phyloP scores from a whole-genome alignment of 805 yeast species.

The Candida wancherniae region DNA sequence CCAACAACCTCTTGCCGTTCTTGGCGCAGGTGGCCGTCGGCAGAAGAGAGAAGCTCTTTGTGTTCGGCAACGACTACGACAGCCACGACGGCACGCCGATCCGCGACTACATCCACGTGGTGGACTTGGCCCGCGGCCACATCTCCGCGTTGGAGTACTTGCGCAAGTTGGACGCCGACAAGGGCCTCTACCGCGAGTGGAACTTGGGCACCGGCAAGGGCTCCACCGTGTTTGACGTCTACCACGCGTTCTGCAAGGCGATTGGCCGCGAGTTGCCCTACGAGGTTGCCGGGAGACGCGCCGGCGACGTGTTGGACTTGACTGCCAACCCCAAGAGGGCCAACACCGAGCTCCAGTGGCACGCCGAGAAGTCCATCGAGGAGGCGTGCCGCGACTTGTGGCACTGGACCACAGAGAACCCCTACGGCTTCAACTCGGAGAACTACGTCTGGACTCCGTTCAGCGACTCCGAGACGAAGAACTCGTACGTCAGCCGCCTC shows the following conservation, averaged over 20 bases:
- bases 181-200: slow-evolving; percentile 69
- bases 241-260: slow-evolving; percentile 58
- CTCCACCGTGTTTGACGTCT: slow-evolving; percentile 70
- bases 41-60: slow-evolving; percentile 57
- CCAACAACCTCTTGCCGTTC: slow-evolving; percentile 71
- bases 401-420: slow-evolving; percentile 71
- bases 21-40: slow-evolving; percentile 77
- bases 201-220: slow-evolving; percentile 80
- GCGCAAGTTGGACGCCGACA: slow-evolving; percentile 19
- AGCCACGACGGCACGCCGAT: slow-evolving; percentile 78
- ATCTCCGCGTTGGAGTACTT: slow-evolving; percentile 64
- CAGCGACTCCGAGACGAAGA: slow-evolving; percentile 9
- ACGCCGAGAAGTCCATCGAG: slow-evolving; percentile 49
- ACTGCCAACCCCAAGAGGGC: slow-evolving; percentile 72
- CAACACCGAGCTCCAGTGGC: slow-evolving; percentile 60
- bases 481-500: slow-evolving; percentile 27
- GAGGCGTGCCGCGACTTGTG: slow-evolving; percentile 70
- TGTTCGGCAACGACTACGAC: slow-evolving; percentile 69
- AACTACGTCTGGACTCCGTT: slow-evolving; percentile 33
- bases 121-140: slow-evolving; percentile 76
- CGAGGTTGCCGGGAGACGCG: slow-evolving; percentile 62
- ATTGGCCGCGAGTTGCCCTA: slow-evolving; percentile 61
- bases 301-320: slow-evolving; percentile 71
- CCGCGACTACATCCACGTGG: slow-evolving; percentile 76
- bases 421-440: slow-evolving; percentile 48